phyloP scores from a whole-genome alignment of 345 rosid genomes.

The Sonneratia alba region DNA sequence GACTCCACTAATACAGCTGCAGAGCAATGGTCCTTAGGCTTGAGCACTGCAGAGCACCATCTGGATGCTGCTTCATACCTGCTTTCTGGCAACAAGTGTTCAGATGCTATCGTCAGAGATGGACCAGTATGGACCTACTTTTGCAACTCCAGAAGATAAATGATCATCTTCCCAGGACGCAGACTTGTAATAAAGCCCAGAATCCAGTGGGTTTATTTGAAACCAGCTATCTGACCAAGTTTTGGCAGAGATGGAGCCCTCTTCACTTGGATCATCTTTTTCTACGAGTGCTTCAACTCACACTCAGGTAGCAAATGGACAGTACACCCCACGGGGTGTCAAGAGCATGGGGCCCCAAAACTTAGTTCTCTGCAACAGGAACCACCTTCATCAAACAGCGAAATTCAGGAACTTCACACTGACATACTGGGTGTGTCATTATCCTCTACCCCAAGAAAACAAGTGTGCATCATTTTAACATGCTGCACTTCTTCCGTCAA shows the following conservation, averaged over 20 bases:
- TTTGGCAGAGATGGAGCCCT: background rate
- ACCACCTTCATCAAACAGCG: background rate
- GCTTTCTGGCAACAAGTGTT: background rate
- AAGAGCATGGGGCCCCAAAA: background rate
- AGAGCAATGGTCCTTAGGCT: background rate
- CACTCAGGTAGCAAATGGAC: background rate
- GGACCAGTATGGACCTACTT: background rate
- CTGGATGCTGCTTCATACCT: background rate
- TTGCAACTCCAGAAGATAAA: background rate
- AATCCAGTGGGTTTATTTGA: background rate
- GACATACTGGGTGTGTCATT: background rate
- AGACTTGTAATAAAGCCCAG: background rate
- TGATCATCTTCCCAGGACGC: background rate
- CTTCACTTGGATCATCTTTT: background rate
- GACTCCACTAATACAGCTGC: background rate
- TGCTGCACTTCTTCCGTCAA: background rate
- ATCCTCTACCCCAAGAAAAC: background rate
- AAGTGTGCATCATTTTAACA: background rate
- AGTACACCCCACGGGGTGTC: background rate
- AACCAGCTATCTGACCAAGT: background rate
- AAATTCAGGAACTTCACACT: background rate
- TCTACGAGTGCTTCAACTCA: background rate
- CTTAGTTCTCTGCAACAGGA: background rate
- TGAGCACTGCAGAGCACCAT: background rate
- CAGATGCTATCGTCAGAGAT: background rate